Conservation (phyloP, 2,329 filamentous ascomycete genomes). For the Colletotrichum musae region DNA sequence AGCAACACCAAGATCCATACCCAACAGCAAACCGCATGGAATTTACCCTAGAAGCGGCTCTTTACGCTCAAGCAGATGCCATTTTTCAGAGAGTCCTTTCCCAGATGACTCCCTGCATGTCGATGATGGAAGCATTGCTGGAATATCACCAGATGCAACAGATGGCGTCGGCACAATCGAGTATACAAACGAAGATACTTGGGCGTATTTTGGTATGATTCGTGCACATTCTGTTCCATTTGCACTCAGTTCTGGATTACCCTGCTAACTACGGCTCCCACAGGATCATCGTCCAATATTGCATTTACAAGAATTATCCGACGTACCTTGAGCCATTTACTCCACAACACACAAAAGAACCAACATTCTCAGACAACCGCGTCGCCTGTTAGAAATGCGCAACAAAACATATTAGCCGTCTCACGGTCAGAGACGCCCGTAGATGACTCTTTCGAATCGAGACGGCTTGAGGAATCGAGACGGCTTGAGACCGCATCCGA, state of each 20-base stretch:
- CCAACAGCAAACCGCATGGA: conserved; percentile 17
- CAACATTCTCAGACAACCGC: background rate
- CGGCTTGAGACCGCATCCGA: conserved; percentile 24
- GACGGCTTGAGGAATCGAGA: conserved; percentile 25
- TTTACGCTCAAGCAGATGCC: background rate
- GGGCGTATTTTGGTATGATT: conserved; percentile 43
- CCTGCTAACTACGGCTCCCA: background rate
- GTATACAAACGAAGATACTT: conserved; percentile 42
- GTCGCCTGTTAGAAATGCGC: background rate
- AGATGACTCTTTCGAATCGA: conserved; percentile 23
- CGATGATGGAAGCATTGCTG: conserved; percentile 40
- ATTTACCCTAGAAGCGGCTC: background rate
- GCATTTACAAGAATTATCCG: conserved; percentile 44
- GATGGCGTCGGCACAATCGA: conserved; percentile 45
- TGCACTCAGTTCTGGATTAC: background rate
- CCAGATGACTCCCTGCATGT: conserved; percentile 13
- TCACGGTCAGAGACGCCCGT: conserved; percentile 30
- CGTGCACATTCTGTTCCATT: background rate
- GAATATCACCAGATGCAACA: conserved; percentile 41
- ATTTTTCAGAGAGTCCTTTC: conserved; percentile 1
- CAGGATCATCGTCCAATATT: conserved; percentile 45
- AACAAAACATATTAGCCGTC: conserved; percentile 20
- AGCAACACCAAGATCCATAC: background rate
- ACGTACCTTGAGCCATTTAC: conserved; percentile 37
- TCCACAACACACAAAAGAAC: conserved; percentile 13